Evolutionary conservation across 164 flowering plant genomes (phyloP).

Genomic region (Tetracentron sinense): DNA sequence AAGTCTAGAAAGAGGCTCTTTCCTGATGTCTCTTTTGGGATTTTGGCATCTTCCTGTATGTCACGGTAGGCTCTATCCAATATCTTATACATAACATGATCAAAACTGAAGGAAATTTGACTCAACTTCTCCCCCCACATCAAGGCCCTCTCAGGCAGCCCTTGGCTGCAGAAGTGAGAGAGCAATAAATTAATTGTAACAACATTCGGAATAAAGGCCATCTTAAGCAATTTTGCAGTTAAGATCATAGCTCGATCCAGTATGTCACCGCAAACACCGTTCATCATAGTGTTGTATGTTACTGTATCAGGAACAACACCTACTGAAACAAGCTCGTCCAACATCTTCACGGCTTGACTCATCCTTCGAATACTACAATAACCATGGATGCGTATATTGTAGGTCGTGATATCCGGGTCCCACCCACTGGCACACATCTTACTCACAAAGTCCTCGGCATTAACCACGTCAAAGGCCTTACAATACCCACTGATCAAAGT

Average conservation of each 20-base stretch:
- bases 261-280: constrained; percentile 63
- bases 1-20: constrained; percentile 69
- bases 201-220: constrained; percentile 75
- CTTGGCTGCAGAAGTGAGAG: constrained; percentile 73
- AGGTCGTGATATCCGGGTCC: constrained; percentile 75
- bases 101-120: constrained; percentile 50
- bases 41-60: constrained; percentile 24
- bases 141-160: constrained; percentile 62
- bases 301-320: constrained; percentile 75
- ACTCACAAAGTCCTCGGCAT: constrained; percentile 43
- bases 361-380: constrained; percentile 47
- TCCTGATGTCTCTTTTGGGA: constrained; percentile 28
- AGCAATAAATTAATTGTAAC: constrained; percentile 66
- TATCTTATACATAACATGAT: constrained; percentile 53
- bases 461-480: constrained; percentile 54
- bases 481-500: constrained; percentile 77
- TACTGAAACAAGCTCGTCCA: constrained; percentile 61
- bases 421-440: constrained; percentile 52
- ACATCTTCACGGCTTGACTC: constrained; percentile 56
- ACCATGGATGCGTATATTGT: constrained; percentile 65
- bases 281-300: constrained; percentile 81
- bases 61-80: constrained; percentile 45
- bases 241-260: constrained; percentile 72
- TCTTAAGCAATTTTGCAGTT: constrained; percentile 76
- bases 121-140: constrained; percentile 71